Conservation (phyloP, 345 rosid genomes). For the Clausena lansium region DNA sequence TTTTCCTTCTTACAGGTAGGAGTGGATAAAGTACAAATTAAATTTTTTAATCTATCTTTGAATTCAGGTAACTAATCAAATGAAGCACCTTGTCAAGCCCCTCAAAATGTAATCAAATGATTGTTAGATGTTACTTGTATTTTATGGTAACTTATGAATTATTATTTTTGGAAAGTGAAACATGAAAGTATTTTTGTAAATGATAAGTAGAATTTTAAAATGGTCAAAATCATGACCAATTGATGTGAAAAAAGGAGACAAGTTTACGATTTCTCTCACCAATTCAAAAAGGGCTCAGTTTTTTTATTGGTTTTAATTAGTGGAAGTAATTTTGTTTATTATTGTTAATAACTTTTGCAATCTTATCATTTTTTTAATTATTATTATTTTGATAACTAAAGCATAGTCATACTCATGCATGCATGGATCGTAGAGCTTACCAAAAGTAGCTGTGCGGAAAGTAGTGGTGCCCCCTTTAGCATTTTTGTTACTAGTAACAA, state of each 20-base stretch:
- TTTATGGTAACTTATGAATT: neutral
- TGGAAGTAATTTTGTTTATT: neutral
- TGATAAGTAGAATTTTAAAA: neutral
- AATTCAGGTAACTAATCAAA: no score
- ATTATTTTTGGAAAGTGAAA: neutral
- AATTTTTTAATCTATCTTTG: no score
- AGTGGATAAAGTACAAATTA: no score
- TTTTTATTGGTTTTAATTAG: no score
- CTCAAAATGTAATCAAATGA: neutral
- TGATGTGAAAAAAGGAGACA: slow-evolving; percentile 5
- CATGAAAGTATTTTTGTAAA: neutral
- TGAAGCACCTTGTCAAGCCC: no score
- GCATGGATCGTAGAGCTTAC: slow-evolving; percentile 36
- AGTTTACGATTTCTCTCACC: neutral
- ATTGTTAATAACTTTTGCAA: neutral
- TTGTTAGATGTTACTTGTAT: neutral
- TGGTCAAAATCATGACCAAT: neutral
- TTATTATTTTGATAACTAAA: neutral
- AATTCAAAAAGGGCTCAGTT: no score
- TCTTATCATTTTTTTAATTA: no score
- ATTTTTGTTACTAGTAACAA: slow-evolving; percentile 57
- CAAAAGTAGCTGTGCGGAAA: slow-evolving; percentile 79
- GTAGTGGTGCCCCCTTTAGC: slow-evolving; percentile 60
- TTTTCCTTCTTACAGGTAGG: no score
- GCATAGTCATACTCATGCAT: neutral